Evolutionary conservation across 805 yeast genomes (phyloP).

Genomic region (Ogataea pilisensis): DNA sequence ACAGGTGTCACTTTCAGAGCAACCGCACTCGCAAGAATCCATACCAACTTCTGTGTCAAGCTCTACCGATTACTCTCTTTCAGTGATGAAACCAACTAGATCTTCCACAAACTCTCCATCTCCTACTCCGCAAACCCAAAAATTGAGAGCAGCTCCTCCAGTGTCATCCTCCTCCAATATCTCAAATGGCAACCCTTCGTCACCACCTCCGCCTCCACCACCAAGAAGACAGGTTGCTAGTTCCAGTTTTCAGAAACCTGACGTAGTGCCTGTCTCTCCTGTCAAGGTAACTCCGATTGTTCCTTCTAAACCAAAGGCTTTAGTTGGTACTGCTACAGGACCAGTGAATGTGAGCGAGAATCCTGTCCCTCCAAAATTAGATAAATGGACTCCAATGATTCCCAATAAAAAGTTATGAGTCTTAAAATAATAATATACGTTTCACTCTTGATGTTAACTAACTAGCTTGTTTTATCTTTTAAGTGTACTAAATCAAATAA

Average conservation of each 20-base stretch:
- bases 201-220: constrained; percentile 30
- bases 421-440: no score
- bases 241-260: neutral
- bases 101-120: constrained; percentile 27
- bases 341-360: constrained; percentile 1
- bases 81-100: constrained; percentile 30
- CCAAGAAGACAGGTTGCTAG: constrained; percentile 15
- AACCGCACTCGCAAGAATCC: neutral
- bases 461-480: no score
- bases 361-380: constrained; percentile 1
- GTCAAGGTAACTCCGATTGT: constrained; percentile 30
- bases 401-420: constrained; percentile 26
- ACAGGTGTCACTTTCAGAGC: neutral
- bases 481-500: no score
- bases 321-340: constrained; percentile 17
- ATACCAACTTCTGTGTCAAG: neutral
- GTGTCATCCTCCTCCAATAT: constrained; percentile 1
- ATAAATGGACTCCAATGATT: constrained; percentile 29
- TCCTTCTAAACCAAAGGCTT: constrained; percentile 28
- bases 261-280: neutral
- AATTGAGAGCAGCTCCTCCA: constrained; percentile 24
- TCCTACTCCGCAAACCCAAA: constrained; percentile 40
- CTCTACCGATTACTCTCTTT: constrained; percentile 9
- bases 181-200: neutral
- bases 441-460: no score